Percentiles rank a stretch among this genome's conserved stretches.
Conservation (phyloP, 768 basidiomycete species). For the Psilocybe subaeruginosa region DNA sequence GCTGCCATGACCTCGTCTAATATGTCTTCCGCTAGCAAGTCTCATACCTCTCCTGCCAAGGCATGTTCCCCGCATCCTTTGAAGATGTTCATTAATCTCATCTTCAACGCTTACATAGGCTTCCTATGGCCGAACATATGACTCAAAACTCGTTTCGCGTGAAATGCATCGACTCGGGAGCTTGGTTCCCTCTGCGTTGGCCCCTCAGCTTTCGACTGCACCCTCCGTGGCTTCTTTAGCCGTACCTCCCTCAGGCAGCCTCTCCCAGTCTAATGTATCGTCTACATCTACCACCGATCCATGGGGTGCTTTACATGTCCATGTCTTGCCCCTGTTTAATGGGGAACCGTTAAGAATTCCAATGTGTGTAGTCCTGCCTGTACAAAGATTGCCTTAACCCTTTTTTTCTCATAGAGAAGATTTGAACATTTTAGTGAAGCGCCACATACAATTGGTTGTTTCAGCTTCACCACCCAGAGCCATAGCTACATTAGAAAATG, state of each 20-base stretch:
- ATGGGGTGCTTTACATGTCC: slow-evolving; percentile 84
- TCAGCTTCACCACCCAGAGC: slow-evolving; percentile 77
- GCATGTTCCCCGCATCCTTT: slow-evolving; percentile 23
- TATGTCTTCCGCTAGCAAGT: slow-evolving; percentile 34
- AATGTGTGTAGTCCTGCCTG: slow-evolving; percentile 43
- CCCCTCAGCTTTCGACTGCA: slow-evolving; percentile 51
- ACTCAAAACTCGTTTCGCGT: slow-evolving; percentile 76
- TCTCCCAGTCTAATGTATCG: slow-evolving; percentile 39
- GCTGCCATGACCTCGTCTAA: slow-evolving; percentile 38
- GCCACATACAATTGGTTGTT: slow-evolving; percentile 76
- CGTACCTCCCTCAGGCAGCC: slow-evolving; percentile 41
- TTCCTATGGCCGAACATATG: slow-evolving; percentile 74
- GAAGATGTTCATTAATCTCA: slow-evolving; percentile 3
- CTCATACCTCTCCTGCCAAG: slow-evolving; percentile 57
- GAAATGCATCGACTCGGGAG: slow-evolving; percentile 86
- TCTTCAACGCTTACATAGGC: slow-evolving; percentile 32
- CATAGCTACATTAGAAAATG: slow-evolving; percentile 71
- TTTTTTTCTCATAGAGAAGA: slow-evolving; percentile 63
- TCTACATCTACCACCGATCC: slow-evolving; percentile 61
- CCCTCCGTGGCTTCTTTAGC: slow-evolving; percentile 54
- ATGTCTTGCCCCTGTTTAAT: slow-evolving; percentile 90
- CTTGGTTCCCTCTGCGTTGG: slow-evolving; percentile 53
- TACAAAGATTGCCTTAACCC: slow-evolving; percentile 6
- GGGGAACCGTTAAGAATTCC: slow-evolving; percentile 84
- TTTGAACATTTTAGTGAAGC: slow-evolving; percentile 78